Evolutionary conservation across 2,329 filamentous ascomycete genomes (phyloP).

Genomic region (Cytospora leucostoma): DNA sequence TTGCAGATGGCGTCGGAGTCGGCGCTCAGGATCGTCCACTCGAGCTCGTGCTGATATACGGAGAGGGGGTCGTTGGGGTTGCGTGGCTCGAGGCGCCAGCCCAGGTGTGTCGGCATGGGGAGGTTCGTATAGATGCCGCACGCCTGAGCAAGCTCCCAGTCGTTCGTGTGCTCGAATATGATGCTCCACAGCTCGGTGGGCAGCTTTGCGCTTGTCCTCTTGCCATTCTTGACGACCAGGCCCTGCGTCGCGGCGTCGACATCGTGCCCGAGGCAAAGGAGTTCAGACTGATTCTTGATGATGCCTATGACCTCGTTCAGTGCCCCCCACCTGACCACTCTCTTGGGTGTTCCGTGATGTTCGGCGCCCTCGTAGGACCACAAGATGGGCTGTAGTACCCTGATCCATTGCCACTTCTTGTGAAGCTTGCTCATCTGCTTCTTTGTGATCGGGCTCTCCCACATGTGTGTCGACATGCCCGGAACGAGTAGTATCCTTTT

Average conservation of each 20-base stretch:
- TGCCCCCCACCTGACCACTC: constrained; percentile 61
- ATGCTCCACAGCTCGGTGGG: constrained; percentile 89
- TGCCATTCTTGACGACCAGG: constrained; percentile 38
- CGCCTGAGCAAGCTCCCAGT: constrained; percentile 88
- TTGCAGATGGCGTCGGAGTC: constrained; percentile 71
- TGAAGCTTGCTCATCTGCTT: constrained; percentile 83
- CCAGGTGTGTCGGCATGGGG: constrained; percentile 59
- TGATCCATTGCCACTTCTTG: constrained; percentile 84
- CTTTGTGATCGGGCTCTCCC: constrained; percentile 87
- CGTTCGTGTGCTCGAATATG: constrained; percentile 78
- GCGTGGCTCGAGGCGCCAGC: constrained; percentile 66
- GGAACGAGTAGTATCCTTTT: constrained; percentile 85
- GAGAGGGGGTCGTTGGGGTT: constrained; percentile 65
- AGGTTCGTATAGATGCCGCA: constrained; percentile 80
- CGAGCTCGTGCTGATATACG: constrained; percentile 75
- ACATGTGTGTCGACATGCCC: constrained; percentile 86
- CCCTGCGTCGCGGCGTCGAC: constrained; percentile 55
- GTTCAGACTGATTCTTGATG: constrained; percentile 75
- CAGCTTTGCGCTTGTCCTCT: constrained; percentile 50
- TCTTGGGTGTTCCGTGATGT: constrained; percentile 41
- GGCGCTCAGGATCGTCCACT: constrained; percentile 80
- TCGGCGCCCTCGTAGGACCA: constrained; percentile 68
- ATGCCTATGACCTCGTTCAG: constrained; percentile 73
- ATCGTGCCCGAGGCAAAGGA: constrained; percentile 72
- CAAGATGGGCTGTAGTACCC: constrained; percentile 76